phyloP scores from a whole-genome alignment of 768 basidiomycete genomes.

The Mycena belliarum region DNA sequence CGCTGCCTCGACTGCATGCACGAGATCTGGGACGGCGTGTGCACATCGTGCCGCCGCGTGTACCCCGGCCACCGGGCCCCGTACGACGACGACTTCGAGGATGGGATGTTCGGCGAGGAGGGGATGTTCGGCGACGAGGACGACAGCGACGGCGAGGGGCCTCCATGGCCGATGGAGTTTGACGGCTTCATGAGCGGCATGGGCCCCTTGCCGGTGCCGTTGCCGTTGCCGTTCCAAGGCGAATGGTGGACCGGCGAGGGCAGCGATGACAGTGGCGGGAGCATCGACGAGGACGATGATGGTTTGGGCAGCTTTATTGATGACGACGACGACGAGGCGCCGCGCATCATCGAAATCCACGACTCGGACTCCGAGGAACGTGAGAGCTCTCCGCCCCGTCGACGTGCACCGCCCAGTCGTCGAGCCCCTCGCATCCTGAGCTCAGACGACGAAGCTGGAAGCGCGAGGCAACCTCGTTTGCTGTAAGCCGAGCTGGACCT shows the following conservation, averaged over 20 bases:
- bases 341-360: conserved; percentile 16
- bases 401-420: not conserved
- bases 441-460: conserved; percentile 13
- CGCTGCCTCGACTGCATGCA: conserved; percentile 77
- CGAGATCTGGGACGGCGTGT: conserved; percentile 73
- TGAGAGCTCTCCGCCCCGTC: not conserved
- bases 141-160: not conserved
- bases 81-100: conserved; percentile 32
- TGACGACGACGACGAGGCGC: conserved; percentile 42
- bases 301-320: conserved; percentile 63
- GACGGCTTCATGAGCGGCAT: not conserved
- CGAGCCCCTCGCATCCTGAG: not conserved
- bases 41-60: conserved; percentile 58
- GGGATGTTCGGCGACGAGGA: not conserved
- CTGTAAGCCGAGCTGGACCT: not conserved
- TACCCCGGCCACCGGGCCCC: conserved; percentile 55
- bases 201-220: not conserved
- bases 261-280: conserved; percentile 18
- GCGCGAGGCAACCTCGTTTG: too few species aligned
- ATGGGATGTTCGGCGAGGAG: not conserved
- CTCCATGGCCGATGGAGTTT: not conserved
- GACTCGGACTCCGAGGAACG: conserved; percentile 6
- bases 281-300: conserved; percentile 33
- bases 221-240: conserved; percentile 20
- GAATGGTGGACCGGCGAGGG: conserved; percentile 24